Conservation (phyloP, 495 filamentous ascomycete species). For the Rostrohypoxylon terebratum region DNA sequence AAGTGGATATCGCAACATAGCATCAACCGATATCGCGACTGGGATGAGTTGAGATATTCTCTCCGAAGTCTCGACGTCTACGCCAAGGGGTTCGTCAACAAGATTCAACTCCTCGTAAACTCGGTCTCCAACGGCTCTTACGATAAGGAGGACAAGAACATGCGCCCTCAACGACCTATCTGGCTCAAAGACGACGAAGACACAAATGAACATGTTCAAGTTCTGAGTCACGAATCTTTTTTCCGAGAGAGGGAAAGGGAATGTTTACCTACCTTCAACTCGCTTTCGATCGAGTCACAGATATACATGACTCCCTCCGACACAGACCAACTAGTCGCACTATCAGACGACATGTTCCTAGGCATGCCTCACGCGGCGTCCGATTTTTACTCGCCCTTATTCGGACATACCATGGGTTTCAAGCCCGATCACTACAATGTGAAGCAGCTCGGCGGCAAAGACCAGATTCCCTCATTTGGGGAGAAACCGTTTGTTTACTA, state of each 20-base stretch:
- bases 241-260: constrained; percentile 53
- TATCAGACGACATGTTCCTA: constrained; percentile 60
- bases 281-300: constrained; percentile 58
- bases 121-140: constrained; percentile 45
- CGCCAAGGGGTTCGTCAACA: constrained; percentile 54
- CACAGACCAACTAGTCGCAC: constrained; percentile 52
- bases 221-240: constrained; percentile 58
- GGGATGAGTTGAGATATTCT: constrained; percentile 59
- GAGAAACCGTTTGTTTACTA: constrained; percentile 61
- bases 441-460: constrained; percentile 44
- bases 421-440: constrained; percentile 58
- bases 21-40: constrained; percentile 59
- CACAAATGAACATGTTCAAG: constrained; percentile 50
- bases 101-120: constrained; percentile 59
- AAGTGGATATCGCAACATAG: constrained; percentile 56
- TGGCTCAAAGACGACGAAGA: constrained; percentile 53
- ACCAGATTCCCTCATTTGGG: constrained; percentile 55
- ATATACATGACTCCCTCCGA: constrained; percentile 53
- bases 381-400: constrained; percentile 59
- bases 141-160: constrained; percentile 39
- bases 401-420: constrained; percentile 58
- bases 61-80: constrained; percentile 57
- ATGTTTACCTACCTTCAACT: constrained; percentile 60
- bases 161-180: constrained; percentile 49
- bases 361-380: constrained; percentile 56